Base-by-base conservation (phyloP, 176 grass and related monocot genomes). In the Rhipidocladum racemiflorum region DNA sequence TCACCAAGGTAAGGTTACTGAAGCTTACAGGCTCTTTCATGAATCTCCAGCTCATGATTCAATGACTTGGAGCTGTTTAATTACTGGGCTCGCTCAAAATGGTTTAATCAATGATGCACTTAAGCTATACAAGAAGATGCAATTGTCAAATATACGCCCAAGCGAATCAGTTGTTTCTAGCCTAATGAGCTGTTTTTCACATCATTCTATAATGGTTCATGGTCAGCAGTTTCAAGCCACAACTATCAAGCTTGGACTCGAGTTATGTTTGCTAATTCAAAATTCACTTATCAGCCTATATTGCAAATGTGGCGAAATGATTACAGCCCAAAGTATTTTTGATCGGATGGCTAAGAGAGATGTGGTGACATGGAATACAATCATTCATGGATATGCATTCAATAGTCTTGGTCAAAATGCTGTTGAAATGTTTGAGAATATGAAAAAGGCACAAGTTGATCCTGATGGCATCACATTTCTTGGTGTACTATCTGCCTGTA, bases 251-350 rank as follows among this genome's bases (percentile, higher is more conserved):
- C 75, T 89, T 87, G 90, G 87, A 27, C 43, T 92, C 6, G 82
- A 80, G 24, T 76, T 70, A 57, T 15, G 65, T 71, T 72, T 92
- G 70, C 49, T 90, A 60, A 77, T 90, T 69, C 81, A 84, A 36
- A 94, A 94, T 83, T 85, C 92, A 72, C 87, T 94, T 24, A 83
- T 94, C 69, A 85, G 71, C 36, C 60, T 94, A 28, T 94, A 92
- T n/a, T 83, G 84, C 82, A 94, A 89, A 80, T 92, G 81, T 83
- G 87, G 90, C 2, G 85, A 92, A 81, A 80, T 86, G 85, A 32
- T 72, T 20, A 29, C 67, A 72, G 81, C 92, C 45, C 62, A 57
- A 57, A 27, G 46, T 39, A 83, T 90, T 54, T 95, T 95, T 77
- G 1, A 86, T 32, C 40, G 18, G 44, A 90, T 92, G 92, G 13